phyloP scores from a whole-genome alignment of 106 monocot species.

The Dendrobium chrysotoxum region DNA sequence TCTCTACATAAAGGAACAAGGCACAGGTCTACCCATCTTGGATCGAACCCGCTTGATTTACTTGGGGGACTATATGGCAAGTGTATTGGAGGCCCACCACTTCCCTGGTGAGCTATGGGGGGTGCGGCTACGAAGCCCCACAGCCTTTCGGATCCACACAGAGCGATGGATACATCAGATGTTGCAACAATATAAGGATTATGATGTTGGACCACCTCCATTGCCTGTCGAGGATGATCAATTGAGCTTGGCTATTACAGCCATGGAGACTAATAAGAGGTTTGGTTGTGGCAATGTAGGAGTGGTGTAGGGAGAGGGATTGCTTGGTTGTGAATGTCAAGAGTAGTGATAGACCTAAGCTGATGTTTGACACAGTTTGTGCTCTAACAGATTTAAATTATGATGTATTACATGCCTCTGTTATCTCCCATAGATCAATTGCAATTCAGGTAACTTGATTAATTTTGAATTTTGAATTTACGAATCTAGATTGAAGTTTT shows the following conservation, averaged over 20 bases:
- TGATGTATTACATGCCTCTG: slow-evolving; percentile 64
- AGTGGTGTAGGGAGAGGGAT: slow-evolving; percentile 35
- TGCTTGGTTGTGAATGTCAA: slow-evolving; percentile 63
- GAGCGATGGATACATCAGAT: slow-evolving; percentile 24
- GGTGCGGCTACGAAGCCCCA: slow-evolving; percentile 8
- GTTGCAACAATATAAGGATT: slow-evolving; percentile 39
- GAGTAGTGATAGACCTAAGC: slow-evolving; percentile 58
- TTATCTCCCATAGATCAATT: slow-evolving; percentile 31
- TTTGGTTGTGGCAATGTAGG: no score
- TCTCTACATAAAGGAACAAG: slow-evolving; percentile 21
- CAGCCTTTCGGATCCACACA: not conserved
- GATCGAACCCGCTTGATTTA: slow-evolving; percentile 10
- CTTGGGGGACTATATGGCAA: slow-evolving; percentile 27
- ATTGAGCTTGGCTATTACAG: not conserved
- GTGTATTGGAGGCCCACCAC: slow-evolving; percentile 24
- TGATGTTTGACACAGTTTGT: slow-evolving; percentile 75
- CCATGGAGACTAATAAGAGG: not conserved
- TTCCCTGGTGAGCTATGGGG: slow-evolving; percentile 3
- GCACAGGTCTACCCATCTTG: not conserved
- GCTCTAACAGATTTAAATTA: slow-evolving; percentile 78
- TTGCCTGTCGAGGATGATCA: slow-evolving; percentile 16
- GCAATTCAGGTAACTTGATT: slow-evolving; percentile 31
- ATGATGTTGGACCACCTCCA: slow-evolving; percentile 15
- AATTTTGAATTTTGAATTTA: no score
- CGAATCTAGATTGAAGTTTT: not conserved